Evolutionary conservation across 2,329 filamentous ascomycete species (phyloP).

Genomic region (Aspergillus proliferans): DNA sequence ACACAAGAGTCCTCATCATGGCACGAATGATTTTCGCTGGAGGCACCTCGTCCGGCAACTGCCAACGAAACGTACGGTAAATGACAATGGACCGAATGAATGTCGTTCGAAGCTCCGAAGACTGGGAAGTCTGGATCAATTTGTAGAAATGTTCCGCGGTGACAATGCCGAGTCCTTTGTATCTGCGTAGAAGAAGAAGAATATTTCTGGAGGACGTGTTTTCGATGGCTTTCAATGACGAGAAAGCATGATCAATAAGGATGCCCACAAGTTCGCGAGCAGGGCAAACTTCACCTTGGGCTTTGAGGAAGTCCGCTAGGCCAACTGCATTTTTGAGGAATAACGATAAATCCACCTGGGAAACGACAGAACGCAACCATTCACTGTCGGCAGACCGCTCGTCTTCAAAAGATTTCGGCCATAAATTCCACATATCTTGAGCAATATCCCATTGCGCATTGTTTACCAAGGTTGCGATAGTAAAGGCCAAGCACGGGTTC

Average conservation of each 20-base stretch:
- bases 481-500: conserved; percentile 22
- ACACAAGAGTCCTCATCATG: conserved; percentile 20
- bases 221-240: conserved; percentile 18
- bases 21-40: conserved; percentile 15
- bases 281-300: not conserved
- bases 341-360: conserved; percentile 7
- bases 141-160: conserved; percentile 20
- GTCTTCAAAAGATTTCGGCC: conserved; percentile 7
- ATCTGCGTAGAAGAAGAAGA: conserved; percentile 23
- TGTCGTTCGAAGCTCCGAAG: conserved; percentile 19
- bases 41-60: conserved; percentile 18
- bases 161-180: conserved; percentile 18
- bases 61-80: conserved; percentile 37
- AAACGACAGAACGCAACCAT: conserved; percentile 9
- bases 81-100: conserved; percentile 29
- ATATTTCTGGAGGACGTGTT: conserved; percentile 25
- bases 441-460: conserved; percentile 27
- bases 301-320: conserved; percentile 16
- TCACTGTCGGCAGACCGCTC: not conserved
- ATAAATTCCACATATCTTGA: conserved; percentile 24
- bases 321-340: conserved; percentile 17
- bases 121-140: conserved; percentile 24
- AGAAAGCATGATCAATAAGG: conserved; percentile 21
- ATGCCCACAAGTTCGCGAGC: conserved; percentile 14
- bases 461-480: conserved; percentile 27